These are phyloP conservation scores for Aspergillus cejpii DNA, from an alignment of 2,329 filamentous ascomycete species.

Conservation along the genomic window DNA sequence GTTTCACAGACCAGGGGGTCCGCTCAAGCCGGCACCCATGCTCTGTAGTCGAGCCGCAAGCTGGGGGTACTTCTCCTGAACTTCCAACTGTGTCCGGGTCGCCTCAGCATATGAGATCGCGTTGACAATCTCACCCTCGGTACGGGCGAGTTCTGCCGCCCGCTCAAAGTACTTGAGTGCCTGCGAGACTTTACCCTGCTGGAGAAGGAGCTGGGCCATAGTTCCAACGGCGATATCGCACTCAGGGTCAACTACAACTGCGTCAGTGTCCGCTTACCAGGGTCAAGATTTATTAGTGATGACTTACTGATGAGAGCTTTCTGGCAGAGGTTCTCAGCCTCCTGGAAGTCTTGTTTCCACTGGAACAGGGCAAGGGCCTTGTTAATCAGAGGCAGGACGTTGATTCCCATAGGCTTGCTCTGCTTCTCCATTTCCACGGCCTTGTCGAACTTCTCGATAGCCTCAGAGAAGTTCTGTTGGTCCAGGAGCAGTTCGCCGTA, in stretches of 20 bases:
- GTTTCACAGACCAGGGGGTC: conserved; percentile 31
- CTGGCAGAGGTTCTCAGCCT: conserved; percentile 93
- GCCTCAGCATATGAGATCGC: conserved; percentile 95
- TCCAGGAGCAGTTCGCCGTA: conserved; percentile 95
- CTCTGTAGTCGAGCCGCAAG: conserved; percentile 64
- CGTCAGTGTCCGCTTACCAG: conserved; percentile 12
- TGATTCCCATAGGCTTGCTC: conserved; percentile 90
- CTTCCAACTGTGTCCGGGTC: conserved; percentile 89
- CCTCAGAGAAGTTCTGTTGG: conserved; percentile 91
- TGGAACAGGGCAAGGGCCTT: conserved; percentile 96
- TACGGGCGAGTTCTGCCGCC: conserved; percentile 86
- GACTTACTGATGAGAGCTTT: conserved; percentile 91
- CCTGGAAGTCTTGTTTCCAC: conserved; percentile 93
- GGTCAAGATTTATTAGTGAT: neutral
- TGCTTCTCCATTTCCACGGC: conserved; percentile 99
- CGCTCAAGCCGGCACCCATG: conserved; percentile 45
- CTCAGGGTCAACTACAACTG: conserved; percentile 84
- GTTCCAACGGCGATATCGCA: conserved; percentile 98
- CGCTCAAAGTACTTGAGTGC: conserved; percentile 96
- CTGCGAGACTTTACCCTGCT: conserved; percentile 94
- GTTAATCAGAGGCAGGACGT: conserved; percentile 95
- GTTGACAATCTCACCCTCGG: conserved; percentile 92
- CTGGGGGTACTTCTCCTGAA: conserved; percentile 79
- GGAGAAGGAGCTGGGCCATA: conserved; percentile 93
- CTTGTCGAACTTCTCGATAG: conserved; percentile 95